phyloP scores from a whole-genome alignment of 192 early-diverging fungal genomes.

The Coemansia sp. region DNA sequence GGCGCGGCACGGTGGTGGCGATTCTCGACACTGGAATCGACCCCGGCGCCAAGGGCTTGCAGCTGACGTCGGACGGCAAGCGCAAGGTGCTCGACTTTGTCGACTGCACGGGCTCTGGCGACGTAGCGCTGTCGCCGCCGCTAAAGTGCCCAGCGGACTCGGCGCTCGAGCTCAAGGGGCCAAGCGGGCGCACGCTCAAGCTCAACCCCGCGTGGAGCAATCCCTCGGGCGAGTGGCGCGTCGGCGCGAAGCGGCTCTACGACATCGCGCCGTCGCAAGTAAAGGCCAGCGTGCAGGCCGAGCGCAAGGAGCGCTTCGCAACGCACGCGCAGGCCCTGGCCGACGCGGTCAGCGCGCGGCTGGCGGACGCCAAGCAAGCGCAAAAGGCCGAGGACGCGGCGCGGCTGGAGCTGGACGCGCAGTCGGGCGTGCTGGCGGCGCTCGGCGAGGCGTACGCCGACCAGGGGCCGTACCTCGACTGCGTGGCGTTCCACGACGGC shows the following conservation, averaged over 20 bases:
- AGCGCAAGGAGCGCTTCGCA: constrained; percentile 49
- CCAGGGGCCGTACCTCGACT: constrained; percentile 78
- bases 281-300: constrained; percentile 53
- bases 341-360: constrained; percentile 27
- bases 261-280: constrained; percentile 72
- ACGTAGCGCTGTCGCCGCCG: constrained; percentile 63
- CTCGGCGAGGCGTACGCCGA: constrained; percentile 69
- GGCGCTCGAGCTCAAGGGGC: constrained; percentile 61
- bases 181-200: constrained; percentile 75
- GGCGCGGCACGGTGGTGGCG: constrained; percentile 86
- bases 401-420: constrained; percentile 46
- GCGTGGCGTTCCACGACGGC: constrained; percentile 89
- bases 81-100: constrained; percentile 92
- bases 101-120: constrained; percentile 92
- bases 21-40: constrained; percentile 96
- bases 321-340: constrained; percentile 29
- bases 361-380: constrained; percentile 28
- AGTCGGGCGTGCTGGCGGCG: constrained; percentile 67
- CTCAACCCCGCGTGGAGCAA: constrained; percentile 75
- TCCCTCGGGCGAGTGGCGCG: constrained; percentile 80
- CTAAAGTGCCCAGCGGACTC: constrained; percentile 53
- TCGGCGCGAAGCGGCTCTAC: constrained; percentile 79
- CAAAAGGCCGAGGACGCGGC: constrained; percentile 45
- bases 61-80: constrained; percentile 84
- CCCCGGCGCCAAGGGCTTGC: constrained; percentile 87